Evolutionary conservation across 2,329 filamentous ascomycete species (phyloP).

Genomic region (Tothia fuscella): DNA sequence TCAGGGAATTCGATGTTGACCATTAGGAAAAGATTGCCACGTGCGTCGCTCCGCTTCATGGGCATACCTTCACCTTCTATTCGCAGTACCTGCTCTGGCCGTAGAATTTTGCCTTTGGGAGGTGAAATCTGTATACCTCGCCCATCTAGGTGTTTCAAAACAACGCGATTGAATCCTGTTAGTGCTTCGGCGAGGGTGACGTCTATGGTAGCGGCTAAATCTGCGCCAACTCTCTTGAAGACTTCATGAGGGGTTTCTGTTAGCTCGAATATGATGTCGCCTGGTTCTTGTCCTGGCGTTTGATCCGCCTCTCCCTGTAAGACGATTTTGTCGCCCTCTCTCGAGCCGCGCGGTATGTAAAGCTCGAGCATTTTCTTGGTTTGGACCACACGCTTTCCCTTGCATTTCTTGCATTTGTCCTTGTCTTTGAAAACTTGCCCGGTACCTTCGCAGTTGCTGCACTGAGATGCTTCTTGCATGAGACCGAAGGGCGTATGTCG

Average conservation of each 20-base stretch:
- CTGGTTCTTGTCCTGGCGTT: constrained; percentile 73
- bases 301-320: constrained; percentile 93
- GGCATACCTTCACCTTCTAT: constrained; percentile 91
- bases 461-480: constrained; percentile 66
- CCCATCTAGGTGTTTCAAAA: constrained; percentile 85
- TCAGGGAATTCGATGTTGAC: constrained; percentile 84
- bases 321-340: constrained; percentile 76
- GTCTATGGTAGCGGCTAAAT: constrained; percentile 70
- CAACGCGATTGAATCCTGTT: constrained; percentile 78
- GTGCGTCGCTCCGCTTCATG: constrained; percentile 67
- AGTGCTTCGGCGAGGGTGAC: constrained; percentile 76
- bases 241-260: constrained; percentile 68
- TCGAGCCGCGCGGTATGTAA: constrained; percentile 76
- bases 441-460: constrained; percentile 72
- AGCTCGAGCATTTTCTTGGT: constrained; percentile 93
- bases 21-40: constrained; percentile 77
- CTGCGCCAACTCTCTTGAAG: constrained; percentile 73
- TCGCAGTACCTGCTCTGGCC: constrained; percentile 76
- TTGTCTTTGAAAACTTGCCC: constrained; percentile 88
- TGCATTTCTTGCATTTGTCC: constrained; percentile 98
- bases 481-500: constrained; percentile 62
- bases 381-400: constrained; percentile 74
- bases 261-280: constrained; percentile 85
- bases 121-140: constrained; percentile 73
- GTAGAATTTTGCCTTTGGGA: constrained; percentile 59